A percentile compares a stretch with the other conserved stretches of the same genome.
These are phyloP conservation scores for Aristolochia contorta DNA, from an alignment of 164 flowering plant species.

Conservation along the genomic window DNA sequence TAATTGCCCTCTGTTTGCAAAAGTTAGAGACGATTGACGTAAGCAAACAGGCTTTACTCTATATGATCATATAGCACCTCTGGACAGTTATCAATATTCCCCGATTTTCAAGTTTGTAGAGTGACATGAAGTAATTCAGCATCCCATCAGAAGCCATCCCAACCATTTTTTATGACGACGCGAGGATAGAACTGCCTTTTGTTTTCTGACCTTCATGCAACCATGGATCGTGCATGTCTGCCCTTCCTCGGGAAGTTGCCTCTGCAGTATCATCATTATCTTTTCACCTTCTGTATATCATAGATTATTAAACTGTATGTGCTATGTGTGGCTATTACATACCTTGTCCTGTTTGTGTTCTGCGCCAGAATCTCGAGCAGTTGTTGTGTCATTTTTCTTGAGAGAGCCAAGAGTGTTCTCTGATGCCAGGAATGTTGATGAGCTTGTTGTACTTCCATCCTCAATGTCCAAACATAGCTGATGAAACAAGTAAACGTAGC, in stretches of 20 bases:
- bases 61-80: not conserved
- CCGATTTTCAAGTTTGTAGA: not conserved
- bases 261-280: conserved; percentile 3
- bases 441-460: conserved; percentile 29
- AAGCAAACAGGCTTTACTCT: not conserved
- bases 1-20: too few species aligned
- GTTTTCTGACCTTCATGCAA: conserved; percentile 1
- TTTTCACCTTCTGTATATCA: not conserved
- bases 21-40: not conserved
- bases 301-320: not conserved
- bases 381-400: not conserved
- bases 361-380: not conserved
- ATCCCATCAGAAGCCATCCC: conserved; percentile 6
- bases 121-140: not conserved
- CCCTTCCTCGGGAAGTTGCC: not conserved
- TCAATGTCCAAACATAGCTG: conserved; percentile 37
- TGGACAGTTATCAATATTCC: not conserved
- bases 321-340: not conserved
- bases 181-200: not conserved
- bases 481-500: not conserved
- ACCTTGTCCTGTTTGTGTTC: not conserved
- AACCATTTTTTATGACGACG: conserved; percentile 1
- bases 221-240: not conserved
- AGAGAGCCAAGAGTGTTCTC: conserved; percentile 9
- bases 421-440: conserved; percentile 14